phyloP scores from a whole-genome alignment of 768 basidiomycete genomes.

The Mycena vulgaris region DNA sequence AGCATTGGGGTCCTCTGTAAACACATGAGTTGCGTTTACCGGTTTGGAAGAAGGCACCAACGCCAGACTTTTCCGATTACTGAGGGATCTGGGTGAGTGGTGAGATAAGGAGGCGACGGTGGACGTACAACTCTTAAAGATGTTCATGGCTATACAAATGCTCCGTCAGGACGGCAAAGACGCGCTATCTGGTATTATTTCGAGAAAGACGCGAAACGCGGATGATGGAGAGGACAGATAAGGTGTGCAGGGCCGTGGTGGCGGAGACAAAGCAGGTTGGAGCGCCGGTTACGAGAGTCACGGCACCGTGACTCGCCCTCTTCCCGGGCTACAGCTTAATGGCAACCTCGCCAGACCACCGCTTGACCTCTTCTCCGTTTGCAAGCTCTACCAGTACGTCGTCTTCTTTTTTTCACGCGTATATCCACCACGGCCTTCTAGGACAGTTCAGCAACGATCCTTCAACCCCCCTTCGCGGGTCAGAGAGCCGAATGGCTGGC shows the following conservation, averaged over 20 bases:
- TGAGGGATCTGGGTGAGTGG: conserved; percentile 51
- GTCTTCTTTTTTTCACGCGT: not conserved
- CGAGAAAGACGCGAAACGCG: conserved; percentile 20
- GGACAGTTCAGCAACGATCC: conserved; percentile 32
- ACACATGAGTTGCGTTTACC: conserved; percentile 44
- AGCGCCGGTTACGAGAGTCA: conserved; percentile 15
- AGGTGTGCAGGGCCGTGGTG: not conserved
- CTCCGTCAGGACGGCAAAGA: conserved; percentile 23
- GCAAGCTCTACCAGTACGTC: conserved; percentile 38
- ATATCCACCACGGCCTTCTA: not conserved
- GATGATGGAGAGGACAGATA: conserved; percentile 12
- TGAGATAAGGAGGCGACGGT: conserved; percentile 27
- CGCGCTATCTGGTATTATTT: not conserved
- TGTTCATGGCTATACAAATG: conserved; percentile 72
- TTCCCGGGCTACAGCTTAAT: conserved; percentile 4
- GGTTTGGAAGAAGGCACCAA: conserved; percentile 60
- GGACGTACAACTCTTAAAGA: conserved; percentile 84
- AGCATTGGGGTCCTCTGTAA: conserved; percentile 91
- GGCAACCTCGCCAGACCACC: conserved; percentile 33
- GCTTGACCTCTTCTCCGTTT: conserved; percentile 38
- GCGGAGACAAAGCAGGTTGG: conserved; percentile 28
- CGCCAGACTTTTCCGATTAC: conserved; percentile 97
- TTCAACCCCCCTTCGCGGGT: conserved; percentile 23
- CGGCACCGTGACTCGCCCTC: conserved; percentile 47
- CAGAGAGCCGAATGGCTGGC: conserved; percentile 34